phyloP scores from a whole-genome alignment of 441 rosid genomes.

The Syzygium syzygioides region DNA sequence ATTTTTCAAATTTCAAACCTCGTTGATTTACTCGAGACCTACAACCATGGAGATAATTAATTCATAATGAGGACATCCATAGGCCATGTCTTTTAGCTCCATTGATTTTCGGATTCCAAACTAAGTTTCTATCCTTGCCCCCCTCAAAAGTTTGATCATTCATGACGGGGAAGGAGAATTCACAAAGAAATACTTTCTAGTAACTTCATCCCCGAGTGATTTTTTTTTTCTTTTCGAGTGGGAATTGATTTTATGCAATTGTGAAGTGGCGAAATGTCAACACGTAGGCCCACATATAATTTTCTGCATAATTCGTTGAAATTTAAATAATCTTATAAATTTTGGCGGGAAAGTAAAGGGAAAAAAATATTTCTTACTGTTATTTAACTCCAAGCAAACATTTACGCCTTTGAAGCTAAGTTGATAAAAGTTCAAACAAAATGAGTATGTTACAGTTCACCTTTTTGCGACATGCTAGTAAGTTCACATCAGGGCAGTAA shows the following conservation, averaged over 20 bases:
- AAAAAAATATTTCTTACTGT: not conserved
- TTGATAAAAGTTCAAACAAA: not conserved
- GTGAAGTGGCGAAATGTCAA: not conserved
- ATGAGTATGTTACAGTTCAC: not conserved
- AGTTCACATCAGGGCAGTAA: not conserved
- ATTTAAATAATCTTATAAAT: not conserved
- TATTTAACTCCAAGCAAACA: not conserved
- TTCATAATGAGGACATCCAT: not conserved
- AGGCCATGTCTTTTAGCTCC: not conserved
- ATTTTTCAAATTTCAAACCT: not conserved
- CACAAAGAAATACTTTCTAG: not conserved
- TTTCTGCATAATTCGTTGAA: not conserved
- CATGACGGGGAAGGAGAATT: not conserved
- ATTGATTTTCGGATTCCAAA: not conserved
- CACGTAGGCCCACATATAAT: not conserved
- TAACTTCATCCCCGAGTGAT: not conserved
- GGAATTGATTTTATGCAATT: not conserved
- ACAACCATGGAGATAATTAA: not conserved
- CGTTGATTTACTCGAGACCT: not conserved
- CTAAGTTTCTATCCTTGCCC: not conserved
- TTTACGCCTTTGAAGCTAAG: not conserved
- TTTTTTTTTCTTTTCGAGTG: not conserved
- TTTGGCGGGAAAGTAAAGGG: not conserved
- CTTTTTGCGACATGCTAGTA: not conserved
- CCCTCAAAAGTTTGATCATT: not conserved